Base-by-base conservation (phyloP, 2,329 filamentous ascomycete species). In the Colletotrichum sp. region DNA sequence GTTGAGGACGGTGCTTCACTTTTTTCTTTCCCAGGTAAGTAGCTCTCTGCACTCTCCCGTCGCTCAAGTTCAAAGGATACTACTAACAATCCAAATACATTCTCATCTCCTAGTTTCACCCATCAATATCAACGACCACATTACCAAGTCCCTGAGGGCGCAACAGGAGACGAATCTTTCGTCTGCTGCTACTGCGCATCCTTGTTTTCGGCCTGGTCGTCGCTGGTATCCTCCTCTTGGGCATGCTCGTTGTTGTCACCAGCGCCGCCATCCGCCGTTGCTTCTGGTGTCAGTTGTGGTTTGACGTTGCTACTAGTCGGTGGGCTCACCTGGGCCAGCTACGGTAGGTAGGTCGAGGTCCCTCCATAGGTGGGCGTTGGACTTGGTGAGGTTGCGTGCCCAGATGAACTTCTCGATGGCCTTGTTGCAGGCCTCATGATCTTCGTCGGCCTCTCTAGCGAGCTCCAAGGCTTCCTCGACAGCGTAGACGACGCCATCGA, bases 1-100 rank as follows among this genome's bases (percentile, higher is more conserved):
- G 92, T 89, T 90, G 91, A 90, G 93, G 93, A 91, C 90, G 93
- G 90, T 91, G 92, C 82, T 84, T 84, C 82, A 83, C 76, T 78
- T 77, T 77, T 81, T 80, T 80, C 78, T 78, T 76, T 70, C 38
- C 72, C 69, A 69, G 68, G 75, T 76, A 69, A 76, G 75, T 27
- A 24, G 36, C 9, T 27, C 4, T 57, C 16, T 54, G 24, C 54
- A 69, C 24, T n/a, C 24, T 13, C 24, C 11, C 29, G 8, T 29
- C 27, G 34, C n/a, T 8, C 13, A 15, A n/a, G 21, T 24, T 27
- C 31, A 18, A 75, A 73, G 75, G 65, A 76, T 76, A 68, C 73
- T 76, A 65, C 75, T 76, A 74, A 76, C 43, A 18, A 72, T 54
- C 6, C 51, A 38, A 18, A 43, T 67, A 24, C 12, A 21, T 1